These are phyloP conservation scores for Flaveria linearis DNA, from an alignment of 129 eudicot species.

Conservation along the genomic window DNA sequence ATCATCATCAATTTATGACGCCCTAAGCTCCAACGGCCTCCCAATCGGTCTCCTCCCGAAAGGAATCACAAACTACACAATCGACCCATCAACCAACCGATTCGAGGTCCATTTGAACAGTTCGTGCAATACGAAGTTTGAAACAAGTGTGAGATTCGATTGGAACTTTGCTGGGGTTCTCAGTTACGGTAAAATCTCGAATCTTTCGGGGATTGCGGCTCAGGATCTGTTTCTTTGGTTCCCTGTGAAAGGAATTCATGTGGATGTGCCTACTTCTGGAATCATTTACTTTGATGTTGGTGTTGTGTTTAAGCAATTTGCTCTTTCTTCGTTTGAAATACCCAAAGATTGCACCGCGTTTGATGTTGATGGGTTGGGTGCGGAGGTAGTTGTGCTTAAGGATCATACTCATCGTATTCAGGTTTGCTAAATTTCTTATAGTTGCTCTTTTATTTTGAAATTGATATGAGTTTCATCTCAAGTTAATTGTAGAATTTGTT, in stretches of 20 bases:
- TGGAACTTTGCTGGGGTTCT: conserved; percentile 55
- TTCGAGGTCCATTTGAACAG: conserved; percentile 53
- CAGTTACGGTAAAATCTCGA: conserved; percentile 46
- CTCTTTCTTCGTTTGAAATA: conserved; percentile 68
- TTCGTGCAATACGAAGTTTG: conserved; percentile 69
- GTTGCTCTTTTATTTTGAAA: not conserved
- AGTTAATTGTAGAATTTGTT: not conserved
- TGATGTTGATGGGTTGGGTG: conserved; percentile 4
- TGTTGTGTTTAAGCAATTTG: conserved; percentile 69
- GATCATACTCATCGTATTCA: conserved; percentile 22
- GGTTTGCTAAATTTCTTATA: conserved; percentile 11
- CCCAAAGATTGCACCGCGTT: conserved; percentile 58
- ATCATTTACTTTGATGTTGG: conserved; percentile 85
- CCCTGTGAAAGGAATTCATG: conserved; percentile 69
- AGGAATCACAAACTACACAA: conserved; percentile 52
- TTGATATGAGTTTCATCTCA: no score
- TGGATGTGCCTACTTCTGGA: conserved; percentile 82
- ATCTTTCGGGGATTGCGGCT: conserved; percentile 69
- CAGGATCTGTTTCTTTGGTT: conserved; percentile 90
- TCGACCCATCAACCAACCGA: conserved; percentile 47
- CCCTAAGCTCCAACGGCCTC: conserved; percentile 53
- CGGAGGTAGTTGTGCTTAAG: conserved; percentile 22
- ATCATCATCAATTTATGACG: conserved; percentile 53
- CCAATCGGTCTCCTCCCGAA: conserved; percentile 85
- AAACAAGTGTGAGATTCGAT: conserved; percentile 63